Evolutionary conservation across 2,329 filamentous ascomycete genomes (phyloP).

Genomic region (Trichophyton mentagrophytes): DNA sequence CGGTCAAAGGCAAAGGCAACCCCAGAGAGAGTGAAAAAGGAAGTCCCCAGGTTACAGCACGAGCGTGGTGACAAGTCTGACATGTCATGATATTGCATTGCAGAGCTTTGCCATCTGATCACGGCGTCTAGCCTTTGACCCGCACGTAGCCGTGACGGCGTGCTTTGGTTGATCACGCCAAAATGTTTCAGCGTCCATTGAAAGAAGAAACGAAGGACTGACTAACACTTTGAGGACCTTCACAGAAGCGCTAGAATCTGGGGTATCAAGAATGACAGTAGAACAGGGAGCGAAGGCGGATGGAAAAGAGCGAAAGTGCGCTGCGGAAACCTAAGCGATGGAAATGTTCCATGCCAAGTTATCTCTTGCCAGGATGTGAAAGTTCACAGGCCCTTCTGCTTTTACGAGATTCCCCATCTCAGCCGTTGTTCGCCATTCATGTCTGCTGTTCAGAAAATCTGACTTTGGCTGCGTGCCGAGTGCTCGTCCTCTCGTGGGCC

Average conservation of each 20-base stretch:
- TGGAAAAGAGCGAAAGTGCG: not conserved
- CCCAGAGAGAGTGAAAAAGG: not conserved
- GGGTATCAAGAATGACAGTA: not conserved
- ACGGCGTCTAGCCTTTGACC: not conserved
- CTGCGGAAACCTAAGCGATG: not conserved
- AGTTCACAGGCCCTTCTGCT: not conserved
- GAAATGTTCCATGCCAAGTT: slow-evolving; percentile 1
- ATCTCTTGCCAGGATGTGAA: not conserved
- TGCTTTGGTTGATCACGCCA: not conserved
- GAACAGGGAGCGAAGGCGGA: not conserved
- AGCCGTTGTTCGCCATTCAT: not conserved
- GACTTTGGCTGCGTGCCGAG: not conserved
- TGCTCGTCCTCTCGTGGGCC: not conserved
- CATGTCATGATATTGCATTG: not conserved
- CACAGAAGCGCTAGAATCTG: not conserved
- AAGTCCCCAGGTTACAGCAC: not conserved
- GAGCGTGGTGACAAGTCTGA: not conserved
- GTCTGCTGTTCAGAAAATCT: not conserved
- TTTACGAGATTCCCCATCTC: not conserved
- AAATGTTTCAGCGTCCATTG: not conserved
- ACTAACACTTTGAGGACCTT: not conserved
- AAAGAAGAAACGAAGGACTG: not conserved
- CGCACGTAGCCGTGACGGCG: not conserved
- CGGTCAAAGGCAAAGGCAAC: not conserved
- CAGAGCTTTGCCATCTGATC: not conserved